phyloP scores from a whole-genome alignment of 2,329 filamentous ascomycete species.

The Botryosphaeria dothidea region DNA sequence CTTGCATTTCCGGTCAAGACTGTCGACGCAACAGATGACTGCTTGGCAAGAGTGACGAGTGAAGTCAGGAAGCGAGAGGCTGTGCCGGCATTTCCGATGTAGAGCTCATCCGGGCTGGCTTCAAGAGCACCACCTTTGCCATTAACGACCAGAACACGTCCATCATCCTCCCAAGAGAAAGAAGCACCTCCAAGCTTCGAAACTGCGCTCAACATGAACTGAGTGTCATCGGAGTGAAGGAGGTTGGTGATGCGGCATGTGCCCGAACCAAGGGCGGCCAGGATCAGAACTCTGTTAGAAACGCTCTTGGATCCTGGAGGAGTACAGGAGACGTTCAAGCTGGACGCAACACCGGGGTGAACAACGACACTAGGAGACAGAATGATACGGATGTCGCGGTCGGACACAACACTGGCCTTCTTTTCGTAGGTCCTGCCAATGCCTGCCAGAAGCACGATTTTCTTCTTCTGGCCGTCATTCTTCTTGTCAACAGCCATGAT shows the following conservation, averaged over 20 bases:
- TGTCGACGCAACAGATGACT: conserved; percentile 65
- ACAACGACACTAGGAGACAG: conserved; percentile 79
- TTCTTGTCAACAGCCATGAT: conserved; percentile 99
- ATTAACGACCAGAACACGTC: conserved; percentile 84
- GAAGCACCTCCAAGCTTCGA: conserved; percentile 79
- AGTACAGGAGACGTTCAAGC: conserved; percentile 71
- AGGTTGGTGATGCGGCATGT: conserved; percentile 88
- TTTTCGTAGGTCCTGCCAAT: conserved; percentile 88
- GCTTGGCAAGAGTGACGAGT: conserved; percentile 78
- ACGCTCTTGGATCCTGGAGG: conserved; percentile 97
- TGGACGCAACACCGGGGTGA: conserved; percentile 67
- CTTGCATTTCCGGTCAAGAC: conserved; percentile 89
- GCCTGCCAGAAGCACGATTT: conserved; percentile 86
- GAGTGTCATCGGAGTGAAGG: conserved; percentile 93
- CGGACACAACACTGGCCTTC: conserved; percentile 85
- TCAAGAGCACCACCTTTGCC: conserved; percentile 85
- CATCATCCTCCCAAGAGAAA: conserved; percentile 92
- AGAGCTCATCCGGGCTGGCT: conserved; percentile 75
- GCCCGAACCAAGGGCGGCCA: conserved; percentile 85
- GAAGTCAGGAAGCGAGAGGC: conserved; percentile 94
- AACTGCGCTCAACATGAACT: conserved; percentile 96
- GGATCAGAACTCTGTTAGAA: conserved; percentile 90
- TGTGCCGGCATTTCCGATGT: conserved; percentile 94
- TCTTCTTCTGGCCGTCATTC: conserved; percentile 93
- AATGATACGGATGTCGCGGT: conserved; percentile 78